A percentile compares a stretch with the other conserved stretches of the same genome.
Evolutionary conservation across 495 filamentous ascomycete species (phyloP).

Genomic region (Friedmanniomyces simplex): DNA sequence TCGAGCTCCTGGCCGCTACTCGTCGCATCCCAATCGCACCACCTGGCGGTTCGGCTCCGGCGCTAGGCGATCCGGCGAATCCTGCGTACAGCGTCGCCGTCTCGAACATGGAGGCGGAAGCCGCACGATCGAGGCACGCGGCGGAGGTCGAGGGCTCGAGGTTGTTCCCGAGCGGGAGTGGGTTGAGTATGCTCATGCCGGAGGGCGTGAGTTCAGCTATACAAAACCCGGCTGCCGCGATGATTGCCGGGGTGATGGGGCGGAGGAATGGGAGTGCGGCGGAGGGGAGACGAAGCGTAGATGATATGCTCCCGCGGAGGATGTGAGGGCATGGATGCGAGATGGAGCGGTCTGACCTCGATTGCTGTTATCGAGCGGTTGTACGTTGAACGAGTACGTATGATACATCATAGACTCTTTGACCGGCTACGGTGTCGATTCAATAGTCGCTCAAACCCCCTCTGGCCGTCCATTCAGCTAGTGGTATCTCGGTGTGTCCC

Average conservation of each 20-base stretch:
- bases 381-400: no score
- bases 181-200: slow-evolving; percentile 1
- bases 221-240: slow-evolving; percentile 10
- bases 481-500: no score
- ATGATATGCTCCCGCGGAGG: slow-evolving; percentile 2
- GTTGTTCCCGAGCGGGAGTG: slow-evolving; percentile 2
- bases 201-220: slow-evolving; percentile 7
- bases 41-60: slow-evolving; percentile 13
- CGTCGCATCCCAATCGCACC: slow-evolving; percentile 19
- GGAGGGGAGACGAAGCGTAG: slow-evolving; percentile 6
- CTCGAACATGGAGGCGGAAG: slow-evolving; percentile 4
- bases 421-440: no score
- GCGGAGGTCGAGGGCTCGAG: neutral
- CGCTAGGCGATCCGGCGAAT: slow-evolving; percentile 16
- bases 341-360: no score
- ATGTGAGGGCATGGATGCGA: no score
- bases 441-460: no score
- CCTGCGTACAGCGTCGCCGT: slow-evolving; percentile 15
- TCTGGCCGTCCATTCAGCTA: no score
- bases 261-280: slow-evolving; percentile 2
- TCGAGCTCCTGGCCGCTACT: slow-evolving; percentile 14
- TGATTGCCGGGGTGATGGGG: slow-evolving; percentile 9
- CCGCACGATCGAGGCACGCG: neutral
- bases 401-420: no score
- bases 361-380: no score